Percentiles rank a stretch among this genome's conserved stretches.
Evolutionary conservation across 495 filamentous ascomycete species (phyloP).

Genomic region (Chaetomium cochliodes): DNA sequence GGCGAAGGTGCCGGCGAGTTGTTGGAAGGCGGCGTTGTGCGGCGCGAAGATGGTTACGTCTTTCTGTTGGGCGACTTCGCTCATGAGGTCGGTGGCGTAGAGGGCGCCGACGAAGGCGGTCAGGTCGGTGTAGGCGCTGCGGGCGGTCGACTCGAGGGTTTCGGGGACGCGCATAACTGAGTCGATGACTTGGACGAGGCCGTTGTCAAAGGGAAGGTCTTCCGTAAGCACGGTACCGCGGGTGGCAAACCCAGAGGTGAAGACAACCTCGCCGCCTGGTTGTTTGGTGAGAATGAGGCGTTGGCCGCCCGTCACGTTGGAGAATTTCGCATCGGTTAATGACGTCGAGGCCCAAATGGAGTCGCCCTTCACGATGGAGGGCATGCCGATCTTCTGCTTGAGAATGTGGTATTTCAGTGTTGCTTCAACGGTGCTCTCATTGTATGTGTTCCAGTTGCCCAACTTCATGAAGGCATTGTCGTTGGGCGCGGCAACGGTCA

Average conservation of each 20-base stretch:
- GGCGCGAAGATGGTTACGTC: constrained; percentile 44
- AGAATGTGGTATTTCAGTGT: constrained; percentile 33
- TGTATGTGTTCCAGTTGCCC: constrained; percentile 20
- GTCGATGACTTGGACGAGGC: constrained; percentile 36
- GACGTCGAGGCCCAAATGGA: constrained; percentile 50
- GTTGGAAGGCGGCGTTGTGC: constrained; percentile 51
- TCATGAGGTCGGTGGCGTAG: constrained; percentile 35
- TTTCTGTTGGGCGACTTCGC: constrained; percentile 22
- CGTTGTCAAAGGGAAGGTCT: constrained; percentile 30
- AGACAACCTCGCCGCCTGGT: constrained; percentile 29
- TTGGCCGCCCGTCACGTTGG: constrained; percentile 33
- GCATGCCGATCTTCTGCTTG: constrained; percentile 13
- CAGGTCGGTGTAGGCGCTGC: constrained; percentile 32
- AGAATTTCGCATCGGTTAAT: constrained; percentile 31
- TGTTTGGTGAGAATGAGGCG: constrained; percentile 35
- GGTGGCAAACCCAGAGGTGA: constrained; percentile 34
- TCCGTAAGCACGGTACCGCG: constrained; percentile 32
- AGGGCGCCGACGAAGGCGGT: constrained; percentile 39
- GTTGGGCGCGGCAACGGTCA: constrained; percentile 30
- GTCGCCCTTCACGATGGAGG: constrained; percentile 29
- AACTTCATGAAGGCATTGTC: constrained; percentile 33
- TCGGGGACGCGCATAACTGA: constrained; percentile 34
- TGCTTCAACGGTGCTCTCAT: constrained; percentile 13
- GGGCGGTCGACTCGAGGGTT: constrained; percentile 25
- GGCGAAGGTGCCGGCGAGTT: constrained; percentile 41